Evolutionary conservation across 495 filamentous ascomycete species (phyloP).

Genomic region (Cercophora sp.): DNA sequence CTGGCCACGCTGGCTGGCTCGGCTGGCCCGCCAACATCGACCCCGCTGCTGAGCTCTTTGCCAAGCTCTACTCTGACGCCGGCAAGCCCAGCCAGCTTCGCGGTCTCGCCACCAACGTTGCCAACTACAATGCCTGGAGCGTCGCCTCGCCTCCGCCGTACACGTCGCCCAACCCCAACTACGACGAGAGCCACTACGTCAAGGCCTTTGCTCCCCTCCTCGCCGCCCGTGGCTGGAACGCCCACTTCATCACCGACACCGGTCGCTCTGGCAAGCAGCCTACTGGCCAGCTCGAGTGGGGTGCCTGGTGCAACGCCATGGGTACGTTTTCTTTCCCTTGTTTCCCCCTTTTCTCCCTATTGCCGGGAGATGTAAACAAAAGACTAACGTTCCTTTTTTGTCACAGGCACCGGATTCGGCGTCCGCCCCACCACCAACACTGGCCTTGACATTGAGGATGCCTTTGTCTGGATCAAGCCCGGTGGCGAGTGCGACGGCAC

Average conservation of each 20-base stretch:
- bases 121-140: slow-evolving; percentile 70
- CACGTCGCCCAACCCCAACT: slow-evolving; percentile 49
- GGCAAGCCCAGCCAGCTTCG: slow-evolving; percentile 62
- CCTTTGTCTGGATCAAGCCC: slow-evolving; percentile 83
- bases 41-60: slow-evolving; percentile 65
- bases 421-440: slow-evolving; percentile 62
- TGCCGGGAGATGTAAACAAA: no score
- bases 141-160: slow-evolving; percentile 24
- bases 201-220: slow-evolving; percentile 64
- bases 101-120: slow-evolving; percentile 74
- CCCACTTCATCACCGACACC: slow-evolving; percentile 68
- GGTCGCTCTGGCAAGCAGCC: slow-evolving; percentile 68
- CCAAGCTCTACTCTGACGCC: slow-evolving; percentile 61
- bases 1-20: slow-evolving; percentile 76
- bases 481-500: slow-evolving; percentile 81
- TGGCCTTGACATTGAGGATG: slow-evolving; percentile 59
- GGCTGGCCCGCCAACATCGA: slow-evolving; percentile 76
- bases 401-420: slow-evolving; percentile 77
- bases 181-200: slow-evolving; percentile 70
- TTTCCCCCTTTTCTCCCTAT: no score
- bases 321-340: no score
- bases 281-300: slow-evolving; percentile 62
- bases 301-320: slow-evolving; percentile 81
- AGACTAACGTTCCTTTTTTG: no score
- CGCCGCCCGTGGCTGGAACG: slow-evolving; percentile 54